phyloP scores from a whole-genome alignment of 371 early-diverging fungal genomes.

The Mucor lusitanicus region DNA sequence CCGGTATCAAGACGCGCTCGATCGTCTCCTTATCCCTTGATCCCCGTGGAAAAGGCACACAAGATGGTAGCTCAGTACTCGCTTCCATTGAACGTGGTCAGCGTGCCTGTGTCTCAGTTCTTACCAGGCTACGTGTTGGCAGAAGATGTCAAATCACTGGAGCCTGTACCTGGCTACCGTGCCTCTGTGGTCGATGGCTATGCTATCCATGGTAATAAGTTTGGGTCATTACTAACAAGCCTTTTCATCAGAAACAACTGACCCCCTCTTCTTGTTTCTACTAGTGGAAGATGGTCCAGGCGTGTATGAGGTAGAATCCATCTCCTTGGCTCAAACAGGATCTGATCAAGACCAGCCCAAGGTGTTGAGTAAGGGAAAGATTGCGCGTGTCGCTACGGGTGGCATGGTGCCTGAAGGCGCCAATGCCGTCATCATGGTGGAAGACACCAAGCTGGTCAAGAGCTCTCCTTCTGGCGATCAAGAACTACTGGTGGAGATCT shows the following conservation, averaged over 20 bases:
- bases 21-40: constrained; percentile 81
- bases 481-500: constrained; percentile 67
- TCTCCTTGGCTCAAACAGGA: constrained; percentile 59
- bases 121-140: constrained; percentile 70
- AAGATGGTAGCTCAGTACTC: constrained; percentile 51
- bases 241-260: too few species aligned
- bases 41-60: constrained; percentile 73
- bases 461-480: constrained; percentile 57
- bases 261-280: too few species aligned
- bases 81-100: constrained; percentile 28
- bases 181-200: constrained; percentile 95
- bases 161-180: constrained; percentile 83
- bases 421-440: constrained; percentile 92
- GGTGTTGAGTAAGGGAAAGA: constrained; percentile 55
- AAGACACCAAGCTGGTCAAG: constrained; percentile 75
- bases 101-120: constrained; percentile 45
- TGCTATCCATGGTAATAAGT: constrained; percentile 79
- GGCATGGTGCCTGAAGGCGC: constrained; percentile 83
- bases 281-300: constrained; percentile 84
- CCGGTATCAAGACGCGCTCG: constrained; percentile 72
- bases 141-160: constrained; percentile 69
- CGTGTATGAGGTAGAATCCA: constrained; percentile 64
- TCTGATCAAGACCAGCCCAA: constrained; percentile 2
- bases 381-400: constrained; percentile 87
- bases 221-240: too few species aligned